Base-by-base conservation (phyloP, 805 yeast genomes). In the Wickerhamiella spandovensis region DNA sequence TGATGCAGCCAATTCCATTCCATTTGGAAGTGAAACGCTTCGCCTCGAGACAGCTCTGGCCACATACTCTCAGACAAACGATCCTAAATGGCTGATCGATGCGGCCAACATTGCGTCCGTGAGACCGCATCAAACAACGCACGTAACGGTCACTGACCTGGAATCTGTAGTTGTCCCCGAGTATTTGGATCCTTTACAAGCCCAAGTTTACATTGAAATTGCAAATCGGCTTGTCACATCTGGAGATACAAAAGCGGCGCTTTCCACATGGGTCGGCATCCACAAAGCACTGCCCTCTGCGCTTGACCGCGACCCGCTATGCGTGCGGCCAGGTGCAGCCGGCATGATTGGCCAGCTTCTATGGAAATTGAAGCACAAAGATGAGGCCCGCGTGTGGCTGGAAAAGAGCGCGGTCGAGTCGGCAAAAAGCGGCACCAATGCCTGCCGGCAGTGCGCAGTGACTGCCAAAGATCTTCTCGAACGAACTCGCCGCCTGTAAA, bases 1-100 rank as follows among this genome's bases (percentile, higher is more conserved):
- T 12, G 47, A 37, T 17, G 59, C 64, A 1, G 63, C 61, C 5
- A 47, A 49, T 24, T 41, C 61, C 0, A 56, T 64, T 21, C 61
- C 63, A 4, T 51, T 52, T 22, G 68, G 68, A n/a, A 54, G 52
- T 18, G 49, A 43, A 7, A 44, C 44, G 13, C 56, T 64, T 23
- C 54, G 56, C 21, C 47, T 56, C 12, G 54, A 54, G 47, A 64
- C 60, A 1, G 55, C 56, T 4, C 51, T 58, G 5, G 58, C 54
- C 30, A 56, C 61, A 5, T 62, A 51, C 44, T 24, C 51, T 3
- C 39, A 50, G 20, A 52, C 54, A 1, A 18, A 13, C 20, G 37
- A 52, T 35, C 18, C 35, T 15, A 12, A 42, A 32, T 22, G 48
- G 17, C 41, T 50, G 20, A 46, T 55, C 9, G 25, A 28, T 10